phyloP scores from a whole-genome alignment of 2,329 filamentous ascomycete species.

The Acrocalymma vagum region DNA sequence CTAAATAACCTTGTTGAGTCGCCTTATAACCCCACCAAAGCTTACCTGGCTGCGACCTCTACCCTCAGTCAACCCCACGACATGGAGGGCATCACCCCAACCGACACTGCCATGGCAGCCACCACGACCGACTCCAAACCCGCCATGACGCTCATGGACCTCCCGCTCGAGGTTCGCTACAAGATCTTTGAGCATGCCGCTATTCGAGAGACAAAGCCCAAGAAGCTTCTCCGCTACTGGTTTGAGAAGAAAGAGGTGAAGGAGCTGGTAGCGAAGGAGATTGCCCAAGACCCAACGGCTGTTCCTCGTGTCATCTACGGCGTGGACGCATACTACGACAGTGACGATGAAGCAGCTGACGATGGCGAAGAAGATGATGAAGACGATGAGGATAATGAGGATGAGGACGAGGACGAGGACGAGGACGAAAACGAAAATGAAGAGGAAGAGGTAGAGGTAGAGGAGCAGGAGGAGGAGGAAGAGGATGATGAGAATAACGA shows the following conservation, averaged over 20 bases:
- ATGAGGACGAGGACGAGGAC: slow-evolving; percentile 8
- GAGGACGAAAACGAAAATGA: slow-evolving; percentile 8
- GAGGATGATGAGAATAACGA: slow-evolving; percentile 14
- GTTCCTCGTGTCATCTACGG: slow-evolving; percentile 16
- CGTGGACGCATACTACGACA: slow-evolving; percentile 13
- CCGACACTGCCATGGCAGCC: slow-evolving; percentile 1
- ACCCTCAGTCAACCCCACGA: not conserved
- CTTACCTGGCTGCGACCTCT: not conserved
- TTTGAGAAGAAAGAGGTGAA: slow-evolving; percentile 44
- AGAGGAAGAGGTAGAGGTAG: slow-evolving; percentile 13
- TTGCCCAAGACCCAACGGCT: slow-evolving; percentile 16
- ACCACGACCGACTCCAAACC: slow-evolving; percentile 13
- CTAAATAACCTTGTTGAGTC: no score
- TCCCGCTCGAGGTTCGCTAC: slow-evolving; percentile 44
- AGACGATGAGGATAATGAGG: slow-evolving; percentile 13
- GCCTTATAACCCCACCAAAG: not conserved
- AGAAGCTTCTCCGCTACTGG: slow-evolving; percentile 41
- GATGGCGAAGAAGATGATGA: slow-evolving; percentile 13
- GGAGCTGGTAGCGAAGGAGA: slow-evolving; percentile 19
- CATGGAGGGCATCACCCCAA: slow-evolving; percentile 7
- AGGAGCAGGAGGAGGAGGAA: slow-evolving; percentile 16
- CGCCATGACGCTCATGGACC: slow-evolving; percentile 21
- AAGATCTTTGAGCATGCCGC: slow-evolving; percentile 34
- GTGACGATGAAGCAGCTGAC: slow-evolving; percentile 10
- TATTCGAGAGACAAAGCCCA: slow-evolving; percentile 22